A percentile compares a stretch with the other conserved stretches of the same genome.
These are phyloP conservation scores for Gentiana dahurica DNA, from an alignment of 257 asterid species.

Conservation along the genomic window DNA sequence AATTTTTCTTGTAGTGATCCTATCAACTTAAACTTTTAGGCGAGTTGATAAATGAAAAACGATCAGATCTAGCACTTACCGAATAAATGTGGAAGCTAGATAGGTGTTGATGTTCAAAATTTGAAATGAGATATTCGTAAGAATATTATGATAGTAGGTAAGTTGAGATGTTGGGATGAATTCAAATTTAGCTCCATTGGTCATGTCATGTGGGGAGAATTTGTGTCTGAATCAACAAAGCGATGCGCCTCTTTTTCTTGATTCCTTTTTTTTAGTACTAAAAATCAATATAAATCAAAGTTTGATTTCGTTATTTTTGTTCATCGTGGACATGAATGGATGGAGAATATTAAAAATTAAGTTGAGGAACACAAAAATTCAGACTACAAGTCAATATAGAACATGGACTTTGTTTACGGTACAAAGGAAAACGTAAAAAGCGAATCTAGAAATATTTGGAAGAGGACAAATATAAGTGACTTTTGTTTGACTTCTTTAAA, in stretches of 20 bases:
- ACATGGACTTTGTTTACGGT: no score
- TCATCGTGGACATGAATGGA: neutral
- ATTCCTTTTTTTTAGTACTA: no score
- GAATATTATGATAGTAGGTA: constrained; percentile 23
- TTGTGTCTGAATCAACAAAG: constrained; percentile 1
- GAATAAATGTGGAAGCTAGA: no score
- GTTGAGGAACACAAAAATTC: neutral
- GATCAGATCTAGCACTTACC: no score
- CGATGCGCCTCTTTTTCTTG: neutral
- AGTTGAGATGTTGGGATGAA: constrained; percentile 12
- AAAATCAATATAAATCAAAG: neutral
- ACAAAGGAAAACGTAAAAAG: constrained; percentile 5
- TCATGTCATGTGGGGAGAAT: constrained; percentile 23
- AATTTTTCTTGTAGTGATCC: no score
- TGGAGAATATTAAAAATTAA: neutral
- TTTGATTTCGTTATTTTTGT: constrained; percentile 5
- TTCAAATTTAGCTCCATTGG: constrained; percentile 9
- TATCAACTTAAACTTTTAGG: no score
- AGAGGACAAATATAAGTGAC: constrained; percentile 37
- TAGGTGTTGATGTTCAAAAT: constrained; percentile 36
- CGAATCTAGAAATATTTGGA: constrained; percentile 37
- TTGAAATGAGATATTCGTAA: constrained; percentile 28
- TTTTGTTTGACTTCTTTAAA: constrained; percentile 17
- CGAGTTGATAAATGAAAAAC: no score
- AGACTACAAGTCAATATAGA: no score